A percentile compares a stretch with the other conserved stretches of the same genome.
These are phyloP conservation scores for Tetrapyrgos nigripes DNA, from an alignment of 1,284 basidiomycete genomes.

Conservation along the genomic window DNA sequence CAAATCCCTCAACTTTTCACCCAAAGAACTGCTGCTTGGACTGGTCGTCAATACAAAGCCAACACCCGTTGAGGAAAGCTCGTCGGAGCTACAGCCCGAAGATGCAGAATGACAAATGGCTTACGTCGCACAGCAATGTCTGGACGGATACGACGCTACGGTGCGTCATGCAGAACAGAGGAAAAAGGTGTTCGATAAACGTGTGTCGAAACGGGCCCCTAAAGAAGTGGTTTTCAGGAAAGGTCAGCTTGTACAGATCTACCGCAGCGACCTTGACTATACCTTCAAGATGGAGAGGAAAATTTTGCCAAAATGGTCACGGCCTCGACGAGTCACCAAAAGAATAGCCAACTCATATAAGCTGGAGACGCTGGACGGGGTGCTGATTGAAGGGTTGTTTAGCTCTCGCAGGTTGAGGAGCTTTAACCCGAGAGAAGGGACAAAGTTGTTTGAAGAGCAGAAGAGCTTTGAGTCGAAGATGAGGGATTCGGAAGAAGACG, in stretches of 20 bases:
- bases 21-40: no score
- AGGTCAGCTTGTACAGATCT: no score
- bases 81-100: no score
- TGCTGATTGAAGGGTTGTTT: constrained; percentile 17
- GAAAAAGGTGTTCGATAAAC: constrained; percentile 31
- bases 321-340: constrained; percentile 18
- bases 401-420: constrained; percentile 17
- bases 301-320: constrained; percentile 31
- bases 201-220: constrained; percentile 14
- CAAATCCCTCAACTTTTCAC: no score
- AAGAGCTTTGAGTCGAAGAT: constrained; percentile 4
- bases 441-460: constrained; percentile 15
- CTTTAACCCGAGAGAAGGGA: constrained; percentile 20
- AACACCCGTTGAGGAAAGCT: no score
- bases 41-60: no score
- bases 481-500: no score
- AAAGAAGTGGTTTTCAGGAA: constrained; percentile 28
- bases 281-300: constrained; percentile 33
- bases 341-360: constrained; percentile 23
- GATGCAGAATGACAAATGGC: no score
- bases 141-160: no score
- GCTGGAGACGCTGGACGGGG: constrained; percentile 22
- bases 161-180: constrained; percentile 22
- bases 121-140: no score
- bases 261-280: constrained; percentile 32